These are phyloP conservation scores for Mikania micrantha DNA, from an alignment of 129 eudicot species.

Conservation along the genomic window DNA sequence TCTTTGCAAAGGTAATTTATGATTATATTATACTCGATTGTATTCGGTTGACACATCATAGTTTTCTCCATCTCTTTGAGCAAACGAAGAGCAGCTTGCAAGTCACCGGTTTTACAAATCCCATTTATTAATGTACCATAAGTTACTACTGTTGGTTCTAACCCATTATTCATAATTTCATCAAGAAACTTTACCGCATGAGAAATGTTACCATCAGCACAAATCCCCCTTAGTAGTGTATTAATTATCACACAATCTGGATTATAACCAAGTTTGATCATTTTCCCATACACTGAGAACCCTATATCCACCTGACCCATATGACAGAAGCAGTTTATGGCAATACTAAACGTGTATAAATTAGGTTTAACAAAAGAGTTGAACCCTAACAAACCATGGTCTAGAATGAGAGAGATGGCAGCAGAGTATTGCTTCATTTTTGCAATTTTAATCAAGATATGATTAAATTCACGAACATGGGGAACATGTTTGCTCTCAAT, in stretches of 20 bases:
- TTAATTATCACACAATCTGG: constrained; percentile 22
- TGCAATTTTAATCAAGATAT: constrained; percentile 14
- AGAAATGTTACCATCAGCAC: constrained; percentile 13
- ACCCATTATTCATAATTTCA: constrained; percentile 11
- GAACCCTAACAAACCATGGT: constrained; percentile 15
- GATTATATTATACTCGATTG: constrained; percentile 21
- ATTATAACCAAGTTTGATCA: constrained; percentile 25
- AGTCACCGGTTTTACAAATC: constrained; percentile 9
- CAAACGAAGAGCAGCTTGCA: constrained; percentile 3
- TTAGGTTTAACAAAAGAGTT: constrained; percentile 10
- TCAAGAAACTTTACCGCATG: constrained; percentile 3
- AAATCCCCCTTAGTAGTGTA: constrained; percentile 25
- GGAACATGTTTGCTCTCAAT: constrained; percentile 7
- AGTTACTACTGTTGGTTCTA: constrained; percentile 15
- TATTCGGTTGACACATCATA: neutral
- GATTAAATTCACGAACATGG: constrained; percentile 13
- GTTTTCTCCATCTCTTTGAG: constrained; percentile 5
- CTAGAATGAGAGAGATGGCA: constrained; percentile 21
- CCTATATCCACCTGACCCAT: constrained; percentile 21
- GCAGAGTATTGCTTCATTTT: constrained; percentile 25
- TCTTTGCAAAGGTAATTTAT: constrained; percentile 26
- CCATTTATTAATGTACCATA: constrained; percentile 21
- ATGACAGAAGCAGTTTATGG: constrained; percentile 31
- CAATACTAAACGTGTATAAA: constrained; percentile 24
- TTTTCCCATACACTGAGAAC: constrained; percentile 27